phyloP scores from a whole-genome alignment of 768 basidiomycete genomes.

The Kwoniella bestiolae region DNA sequence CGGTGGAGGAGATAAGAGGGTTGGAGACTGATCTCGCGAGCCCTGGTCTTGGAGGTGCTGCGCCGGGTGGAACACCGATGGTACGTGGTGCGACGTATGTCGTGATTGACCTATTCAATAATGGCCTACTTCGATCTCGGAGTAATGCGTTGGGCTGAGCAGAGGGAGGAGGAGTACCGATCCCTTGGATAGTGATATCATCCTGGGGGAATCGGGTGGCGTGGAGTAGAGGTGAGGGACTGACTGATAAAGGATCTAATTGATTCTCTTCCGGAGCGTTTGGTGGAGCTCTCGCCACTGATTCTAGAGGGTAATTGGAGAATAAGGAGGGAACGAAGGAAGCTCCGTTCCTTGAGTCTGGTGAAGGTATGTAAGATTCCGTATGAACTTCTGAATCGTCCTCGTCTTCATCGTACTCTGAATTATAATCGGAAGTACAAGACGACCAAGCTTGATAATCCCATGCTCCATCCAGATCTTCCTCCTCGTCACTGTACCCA shows the following conservation, averaged over 20 bases:
- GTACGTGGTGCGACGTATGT: conserved; percentile 32
- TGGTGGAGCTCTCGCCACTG: conserved; percentile 24
- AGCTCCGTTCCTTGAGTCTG: conserved; percentile 21
- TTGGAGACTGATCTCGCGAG: conserved; percentile 34
- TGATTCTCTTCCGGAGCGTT: conserved; percentile 4
- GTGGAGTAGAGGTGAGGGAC: conserved; percentile 4
- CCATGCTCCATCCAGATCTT: conserved; percentile 20
- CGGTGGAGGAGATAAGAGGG: conserved; percentile 30
- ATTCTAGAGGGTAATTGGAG: conserved; percentile 44
- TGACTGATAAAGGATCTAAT: conserved; percentile 15
- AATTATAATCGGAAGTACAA: not conserved
- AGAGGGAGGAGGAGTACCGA: conserved; percentile 43
- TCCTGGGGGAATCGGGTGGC: conserved; percentile 7
- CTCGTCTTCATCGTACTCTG: conserved; percentile 20
- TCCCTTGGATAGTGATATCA: not conserved
- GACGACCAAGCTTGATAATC: conserved; percentile 41
- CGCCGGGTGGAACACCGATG: conserved; percentile 34
- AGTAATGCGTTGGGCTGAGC: conserved; percentile 31
- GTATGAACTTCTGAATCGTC: conserved; percentile 48
- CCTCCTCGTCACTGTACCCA: conserved; percentile 30
- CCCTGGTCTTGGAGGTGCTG: conserved; percentile 35
- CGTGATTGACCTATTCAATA: conserved; percentile 21
- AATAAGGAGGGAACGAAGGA: conserved; percentile 25
- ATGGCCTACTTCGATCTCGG: conserved; percentile 25
- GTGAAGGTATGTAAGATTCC: conserved; percentile 41